These are phyloP conservation scores for Saccharomyces eubayanus DNA, from an alignment of 805 yeast species.

Conservation along the genomic window DNA sequence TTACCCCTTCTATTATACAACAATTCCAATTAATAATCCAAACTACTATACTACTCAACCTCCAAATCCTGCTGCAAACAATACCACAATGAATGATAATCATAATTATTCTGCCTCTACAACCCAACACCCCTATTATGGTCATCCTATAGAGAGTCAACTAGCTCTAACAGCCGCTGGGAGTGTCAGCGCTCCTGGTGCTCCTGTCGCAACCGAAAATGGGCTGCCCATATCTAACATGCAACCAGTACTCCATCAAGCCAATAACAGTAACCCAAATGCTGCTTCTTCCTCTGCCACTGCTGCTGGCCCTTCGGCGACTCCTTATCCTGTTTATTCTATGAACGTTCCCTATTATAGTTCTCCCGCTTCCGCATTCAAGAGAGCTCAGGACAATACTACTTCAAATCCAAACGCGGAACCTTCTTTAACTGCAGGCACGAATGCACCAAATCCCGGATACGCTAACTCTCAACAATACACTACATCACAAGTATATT, in stretches of 20 bases:
- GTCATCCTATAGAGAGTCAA: background rate
- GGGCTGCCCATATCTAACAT: background rate
- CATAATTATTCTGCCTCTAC: background rate
- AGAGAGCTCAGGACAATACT: background rate
- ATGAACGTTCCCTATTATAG: slow-evolving; percentile 9
- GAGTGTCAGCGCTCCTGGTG: background rate
- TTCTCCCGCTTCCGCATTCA: background rate
- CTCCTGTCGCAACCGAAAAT: background rate
- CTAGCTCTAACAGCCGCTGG: background rate
- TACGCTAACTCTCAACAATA: background rate
- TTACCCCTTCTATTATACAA: background rate
- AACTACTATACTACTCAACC: background rate
- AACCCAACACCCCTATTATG: background rate
- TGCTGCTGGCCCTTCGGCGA: too few relatives aligned
- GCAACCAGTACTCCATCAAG: background rate
- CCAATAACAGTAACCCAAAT: background rate
- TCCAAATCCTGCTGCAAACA: background rate
- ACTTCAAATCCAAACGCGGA: background rate
- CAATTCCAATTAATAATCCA: background rate
- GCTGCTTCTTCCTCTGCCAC: slow-evolving; percentile 1
- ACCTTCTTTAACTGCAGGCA: background rate
- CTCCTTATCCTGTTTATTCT: slow-evolving; percentile 6
- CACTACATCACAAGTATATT: background rate
- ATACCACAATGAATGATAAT: background rate
- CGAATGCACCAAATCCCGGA: background rate